These are phyloP conservation scores for Pulveroboletus sp. DNA, from an alignment of 768 basidiomycete genomes.

Conservation along the genomic window DNA sequence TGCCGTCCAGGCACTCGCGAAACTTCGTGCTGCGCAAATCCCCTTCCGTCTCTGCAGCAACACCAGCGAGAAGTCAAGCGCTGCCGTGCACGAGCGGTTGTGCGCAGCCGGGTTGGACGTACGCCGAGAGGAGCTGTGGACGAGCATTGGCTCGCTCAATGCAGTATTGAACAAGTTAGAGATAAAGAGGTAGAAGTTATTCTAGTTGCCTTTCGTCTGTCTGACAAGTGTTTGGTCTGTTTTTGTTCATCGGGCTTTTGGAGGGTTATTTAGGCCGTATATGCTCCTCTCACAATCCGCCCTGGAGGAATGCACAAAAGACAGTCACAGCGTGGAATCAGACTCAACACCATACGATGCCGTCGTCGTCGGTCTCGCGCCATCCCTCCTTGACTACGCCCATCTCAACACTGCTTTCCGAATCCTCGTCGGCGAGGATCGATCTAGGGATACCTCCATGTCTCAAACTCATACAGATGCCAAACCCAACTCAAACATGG, in stretches of 20 bases:
- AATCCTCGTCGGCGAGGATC: conserved; percentile 46
- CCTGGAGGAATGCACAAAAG: conserved; percentile 34
- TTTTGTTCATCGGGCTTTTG: background rate
- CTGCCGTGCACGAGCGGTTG: conserved; percentile 40
- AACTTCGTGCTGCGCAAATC: conserved; percentile 31
- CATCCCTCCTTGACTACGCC: conserved; percentile 45
- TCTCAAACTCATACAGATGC: background rate
- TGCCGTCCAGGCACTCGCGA: conserved; percentile 32
- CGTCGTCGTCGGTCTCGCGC: conserved; percentile 63
- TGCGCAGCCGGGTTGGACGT: conserved; percentile 47
- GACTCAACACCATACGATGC: conserved; percentile 39
- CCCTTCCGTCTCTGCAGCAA: conserved; percentile 63
- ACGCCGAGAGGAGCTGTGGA: conserved; percentile 48
- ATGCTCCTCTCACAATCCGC: conserved; percentile 53
- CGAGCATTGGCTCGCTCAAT: conserved; percentile 58
- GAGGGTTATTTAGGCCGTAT: conserved; percentile 36
- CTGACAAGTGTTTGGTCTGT: background rate
- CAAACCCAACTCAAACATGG: no score
- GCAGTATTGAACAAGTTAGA: conserved; percentile 37
- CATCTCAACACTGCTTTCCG: conserved; percentile 64
- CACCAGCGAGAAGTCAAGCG: conserved; percentile 59
- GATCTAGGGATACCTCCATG: background rate
- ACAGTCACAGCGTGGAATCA: no score
- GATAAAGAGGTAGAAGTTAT: conserved; percentile 36
- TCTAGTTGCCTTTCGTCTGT: background rate